These are phyloP conservation scores for Candida coleopterorum DNA, from an alignment of 805 yeast species.

Conservation along the genomic window DNA sequence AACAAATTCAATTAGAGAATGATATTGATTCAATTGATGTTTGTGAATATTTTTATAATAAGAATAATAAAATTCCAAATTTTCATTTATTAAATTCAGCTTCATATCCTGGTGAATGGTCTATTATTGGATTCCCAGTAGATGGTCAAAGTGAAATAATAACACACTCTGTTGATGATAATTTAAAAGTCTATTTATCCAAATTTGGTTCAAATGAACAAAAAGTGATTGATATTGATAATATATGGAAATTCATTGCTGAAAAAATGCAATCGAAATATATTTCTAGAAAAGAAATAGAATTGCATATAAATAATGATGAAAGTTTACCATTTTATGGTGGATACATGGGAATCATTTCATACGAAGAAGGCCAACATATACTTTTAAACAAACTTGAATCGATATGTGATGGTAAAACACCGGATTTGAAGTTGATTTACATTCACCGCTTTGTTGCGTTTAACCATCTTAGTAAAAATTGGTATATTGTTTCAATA, in stretches of 20 bases:
- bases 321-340: slow-evolving; percentile 72
- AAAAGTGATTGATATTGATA: slow-evolving; percentile 7
- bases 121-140: slow-evolving; percentile 73
- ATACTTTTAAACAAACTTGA: slow-evolving; percentile 28
- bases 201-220: slow-evolving; percentile 19
- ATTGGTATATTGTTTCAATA: slow-evolving; percentile 52
- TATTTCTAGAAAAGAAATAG: slow-evolving; percentile 26
- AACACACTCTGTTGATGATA: slow-evolving; percentile 55
- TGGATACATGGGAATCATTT: slow-evolving; percentile 82
- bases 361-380: slow-evolving; percentile 81
- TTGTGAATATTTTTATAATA: slow-evolving; percentile 41
- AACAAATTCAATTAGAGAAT: slow-evolving; percentile 12
- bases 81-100: slow-evolving; percentile 73
- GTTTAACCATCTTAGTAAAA: slow-evolving; percentile 42
- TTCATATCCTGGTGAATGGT: slow-evolving; percentile 80
- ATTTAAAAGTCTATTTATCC: slow-evolving; percentile 13
- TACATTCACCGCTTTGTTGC: slow-evolving; percentile 63
- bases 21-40: slow-evolving; percentile 38
- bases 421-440: slow-evolving; percentile 74
- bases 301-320: slow-evolving; percentile 6
- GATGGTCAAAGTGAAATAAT: slow-evolving; percentile 40
- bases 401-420: slow-evolving; percentile 27
- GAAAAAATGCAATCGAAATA: slow-evolving; percentile 38
- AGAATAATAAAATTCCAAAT: slow-evolving; percentile 29
- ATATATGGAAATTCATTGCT: slow-evolving; percentile 52